Conservation (phyloP, 2,329 filamentous ascomycete species). For the Hortaea sp. region DNA sequence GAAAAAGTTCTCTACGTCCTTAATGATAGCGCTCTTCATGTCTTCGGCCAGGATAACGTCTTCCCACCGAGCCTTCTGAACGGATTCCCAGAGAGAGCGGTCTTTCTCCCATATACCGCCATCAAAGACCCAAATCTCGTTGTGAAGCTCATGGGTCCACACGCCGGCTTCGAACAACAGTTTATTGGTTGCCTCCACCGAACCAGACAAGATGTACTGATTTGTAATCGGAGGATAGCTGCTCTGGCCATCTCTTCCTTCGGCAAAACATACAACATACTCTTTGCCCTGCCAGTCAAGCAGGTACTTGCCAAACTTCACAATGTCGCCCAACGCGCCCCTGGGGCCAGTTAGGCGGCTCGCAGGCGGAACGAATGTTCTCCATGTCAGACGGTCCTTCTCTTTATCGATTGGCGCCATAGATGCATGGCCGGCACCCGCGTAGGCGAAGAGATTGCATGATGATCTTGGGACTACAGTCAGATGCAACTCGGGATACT, state of each 20-base stretch:
- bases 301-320: conserved; percentile 37
- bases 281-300: conserved; percentile 37
- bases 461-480: conserved; percentile 26
- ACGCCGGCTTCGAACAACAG: conserved; percentile 46
- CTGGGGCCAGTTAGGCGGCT: conserved; percentile 27
- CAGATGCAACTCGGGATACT: conserved; percentile 37
- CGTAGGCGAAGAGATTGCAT: conserved; percentile 33
- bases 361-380: conserved; percentile 29
- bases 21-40: conserved; percentile 55
- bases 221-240: conserved; percentile 26
- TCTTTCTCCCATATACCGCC: conserved; percentile 54
- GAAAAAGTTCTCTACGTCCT: conserved; percentile 58
- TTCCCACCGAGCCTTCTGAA: conserved; percentile 49
- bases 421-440: conserved; percentile 31
- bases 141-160: conserved; percentile 48
- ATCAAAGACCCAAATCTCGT: conserved; percentile 59
- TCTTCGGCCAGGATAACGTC: conserved; percentile 55
- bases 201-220: conserved; percentile 35
- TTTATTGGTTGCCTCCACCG: conserved; percentile 31
- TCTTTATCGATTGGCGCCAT: conserved; percentile 32
- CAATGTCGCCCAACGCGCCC: conserved; percentile 27
- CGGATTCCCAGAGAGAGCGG: conserved; percentile 48
- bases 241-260: conserved; percentile 29
- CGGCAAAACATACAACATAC: conserved; percentile 32
- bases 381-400: conserved; percentile 30